Evolutionary conservation across 139 green algal species (phyloP), one percentile per base, ranked within the genome.

Genomic region (Trebouxia sp.): DNA sequence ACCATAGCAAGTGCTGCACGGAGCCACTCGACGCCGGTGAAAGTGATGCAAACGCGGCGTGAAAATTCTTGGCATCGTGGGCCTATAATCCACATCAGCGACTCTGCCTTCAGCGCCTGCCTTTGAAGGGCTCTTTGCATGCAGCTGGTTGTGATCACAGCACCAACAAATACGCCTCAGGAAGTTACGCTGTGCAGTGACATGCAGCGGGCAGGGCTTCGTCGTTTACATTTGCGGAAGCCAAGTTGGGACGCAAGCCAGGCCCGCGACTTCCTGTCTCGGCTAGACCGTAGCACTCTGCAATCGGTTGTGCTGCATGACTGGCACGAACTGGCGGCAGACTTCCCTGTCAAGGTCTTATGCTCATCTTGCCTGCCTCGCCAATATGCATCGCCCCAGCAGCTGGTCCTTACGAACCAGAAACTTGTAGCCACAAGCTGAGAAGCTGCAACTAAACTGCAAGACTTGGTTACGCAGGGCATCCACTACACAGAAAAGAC

Each of bases 401-500:
- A 3, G 2, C 26, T 69, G 26, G 17, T 28, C 20, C 14, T 39
- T 35, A 24, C 20, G 12, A 20, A 28, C n/a, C 56, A 15, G 20
- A 1, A 69, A 5, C n/a, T 69, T 69, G 56, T 67, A 53, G 11
- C 24, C 28, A 26, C 43, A 78, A 17, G 17, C 56, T n/a, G 0
- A 48, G 3, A 3, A 37, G 12, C 10, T 37, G 22, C 10, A n/a
- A n/a, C n/a, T n/a, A n/a, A n/a, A n/a, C 56, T 67, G 28, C 56
- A 17, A 38, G 56, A 67, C 32, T n/a, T 53, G 7, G 6, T 51
- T 69, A 28, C 30, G 42, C 76, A 85, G 84, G 84, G 84, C 38
- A 32, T 88, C 1, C 84, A 88, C 35, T 88, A 55, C n/a, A 78
- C 70, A 15, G 84, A 85, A 65, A 38, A 20, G 12, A 62, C 76